Evolutionary conservation across 306 rosid genomes (phyloP).

Genomic region (Pterocarpus santalinus): DNA sequence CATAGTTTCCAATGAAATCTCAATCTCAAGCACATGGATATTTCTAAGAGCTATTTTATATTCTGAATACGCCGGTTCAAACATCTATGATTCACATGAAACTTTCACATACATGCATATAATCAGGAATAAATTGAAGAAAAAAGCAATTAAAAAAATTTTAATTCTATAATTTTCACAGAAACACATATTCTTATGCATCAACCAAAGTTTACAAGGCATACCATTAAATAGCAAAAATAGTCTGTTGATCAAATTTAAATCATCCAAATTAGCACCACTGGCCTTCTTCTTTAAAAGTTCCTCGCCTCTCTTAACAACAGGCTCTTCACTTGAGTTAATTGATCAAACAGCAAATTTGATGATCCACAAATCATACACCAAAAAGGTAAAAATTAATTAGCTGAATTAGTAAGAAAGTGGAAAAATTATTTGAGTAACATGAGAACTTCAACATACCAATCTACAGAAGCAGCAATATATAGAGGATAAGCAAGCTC

Average conservation of each 20-base stretch:
- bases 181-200: constrained; percentile 9
- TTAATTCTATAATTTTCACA: constrained; percentile 19
- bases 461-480: constrained; percentile 78
- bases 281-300: constrained; percentile 93
- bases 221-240: constrained; percentile 88
- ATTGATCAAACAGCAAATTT: constrained; percentile 54
- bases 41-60: constrained; percentile 24
- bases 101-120: constrained; percentile 19
- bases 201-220: constrained; percentile 40
- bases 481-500: constrained; percentile 92
- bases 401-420: constrained; percentile 36
- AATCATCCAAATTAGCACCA: constrained; percentile 84
- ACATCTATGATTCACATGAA: constrained; percentile 28
- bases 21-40: constrained; percentile 11
- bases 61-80: neutral
- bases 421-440: constrained; percentile 22
- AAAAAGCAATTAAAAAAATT: constrained; percentile 11
- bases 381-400: constrained; percentile 40
- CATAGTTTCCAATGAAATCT: neutral
- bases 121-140: constrained; percentile 24
- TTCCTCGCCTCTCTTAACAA: constrained; percentile 93
- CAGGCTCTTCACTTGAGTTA: constrained; percentile 87
- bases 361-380: constrained; percentile 52
- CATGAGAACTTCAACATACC: constrained; percentile 60
- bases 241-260: constrained; percentile 72